Evolutionary conservation across 495 filamentous ascomycete genomes (phyloP), one percentile per base, ranked within the genome.

Genomic region (Hyaloscypha hepaticicola): DNA sequence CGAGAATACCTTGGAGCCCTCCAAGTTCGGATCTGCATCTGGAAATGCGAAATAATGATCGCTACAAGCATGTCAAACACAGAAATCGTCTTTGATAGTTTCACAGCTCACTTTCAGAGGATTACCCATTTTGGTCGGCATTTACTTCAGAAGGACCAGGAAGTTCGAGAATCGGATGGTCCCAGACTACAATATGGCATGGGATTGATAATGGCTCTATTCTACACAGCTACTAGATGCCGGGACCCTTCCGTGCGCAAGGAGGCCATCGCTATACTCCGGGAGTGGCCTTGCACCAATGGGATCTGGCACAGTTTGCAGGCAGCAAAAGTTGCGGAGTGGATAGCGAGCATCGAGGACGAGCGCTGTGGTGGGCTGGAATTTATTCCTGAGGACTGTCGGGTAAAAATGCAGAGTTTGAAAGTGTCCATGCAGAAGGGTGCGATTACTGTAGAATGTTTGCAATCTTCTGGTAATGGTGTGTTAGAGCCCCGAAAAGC

Each of bases 311-410:
- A 67, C 45, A 63, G 60, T 60, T 59, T 63, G 53, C 55, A 60
- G 55, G 65, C 60, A 58, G 60, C 60, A 29, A 67, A 64, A 67
- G 60, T 67, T 59, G 65, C 60, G 49, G 60, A 67, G 49, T 67
- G 65, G 65, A 56, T 67, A 56, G 65, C 50, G 51, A 50, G 52
- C 29, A 53, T 63, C 19, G 65, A 67, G 55, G 65, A 63, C 60
- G 31, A 60, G n/a, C 24, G 58, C 29, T 49, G 60, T 51, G 64
- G 45, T 57, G 51, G 14, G 24, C 51, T 57, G 24, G 48, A 49
- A 49, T 63, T 59, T 55, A 60, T 60, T 49, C 55, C 60, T 27
- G 55, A 55, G 29, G 28, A 67, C 19, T 64, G 65, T 31, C 60
- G 65, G 28, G 55, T 67, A 49, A 63, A 52, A 55, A 55, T 61